phyloP scores from a whole-genome alignment of 1,139 yeast species.

The Lodderomyces oxycetoniae region DNA sequence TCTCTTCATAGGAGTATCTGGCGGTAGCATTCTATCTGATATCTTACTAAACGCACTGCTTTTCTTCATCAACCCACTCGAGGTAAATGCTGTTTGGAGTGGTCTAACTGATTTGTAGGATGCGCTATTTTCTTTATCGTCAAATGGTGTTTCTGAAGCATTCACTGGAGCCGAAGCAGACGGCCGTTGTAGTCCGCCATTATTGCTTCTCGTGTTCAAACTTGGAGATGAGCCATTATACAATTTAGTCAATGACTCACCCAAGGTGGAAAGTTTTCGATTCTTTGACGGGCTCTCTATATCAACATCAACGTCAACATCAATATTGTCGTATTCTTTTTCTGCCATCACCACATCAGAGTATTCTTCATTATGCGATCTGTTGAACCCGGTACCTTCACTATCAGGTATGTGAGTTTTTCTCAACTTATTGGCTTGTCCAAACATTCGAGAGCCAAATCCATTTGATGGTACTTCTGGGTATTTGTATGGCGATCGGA shows the following conservation, averaged over 20 bases:
- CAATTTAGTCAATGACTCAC: constrained; percentile 14
- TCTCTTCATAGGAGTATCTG: constrained; percentile 81
- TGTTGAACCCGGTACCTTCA: background rate
- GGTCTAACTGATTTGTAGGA: constrained; percentile 76
- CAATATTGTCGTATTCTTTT: constrained; percentile 14
- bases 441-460: constrained; percentile 12
- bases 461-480: background rate
- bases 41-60: constrained; percentile 37
- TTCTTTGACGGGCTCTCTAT: constrained; percentile 34
- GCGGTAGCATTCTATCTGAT: constrained; percentile 40
- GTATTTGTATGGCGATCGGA: background rate
- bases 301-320: constrained; percentile 24
- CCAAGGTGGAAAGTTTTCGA: constrained; percentile 23
- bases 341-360: too few relatives aligned
- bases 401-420: constrained; percentile 12
- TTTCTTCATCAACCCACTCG: constrained; percentile 72
- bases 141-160: constrained; percentile 11
- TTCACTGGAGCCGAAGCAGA: too few relatives aligned
- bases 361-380: too few relatives aligned
- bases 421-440: constrained; percentile 14
- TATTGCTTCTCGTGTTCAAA: constrained; percentile 3
- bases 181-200: too few relatives aligned
- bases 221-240: constrained; percentile 16
- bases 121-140: constrained; percentile 37
- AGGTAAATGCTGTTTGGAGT: constrained; percentile 75